A percentile compares a stretch with the other conserved stretches of the same genome.
These are phyloP conservation scores for Beverwykella pulmonaria DNA, from an alignment of 495 filamentous ascomycete genomes.

Conservation along the genomic window DNA sequence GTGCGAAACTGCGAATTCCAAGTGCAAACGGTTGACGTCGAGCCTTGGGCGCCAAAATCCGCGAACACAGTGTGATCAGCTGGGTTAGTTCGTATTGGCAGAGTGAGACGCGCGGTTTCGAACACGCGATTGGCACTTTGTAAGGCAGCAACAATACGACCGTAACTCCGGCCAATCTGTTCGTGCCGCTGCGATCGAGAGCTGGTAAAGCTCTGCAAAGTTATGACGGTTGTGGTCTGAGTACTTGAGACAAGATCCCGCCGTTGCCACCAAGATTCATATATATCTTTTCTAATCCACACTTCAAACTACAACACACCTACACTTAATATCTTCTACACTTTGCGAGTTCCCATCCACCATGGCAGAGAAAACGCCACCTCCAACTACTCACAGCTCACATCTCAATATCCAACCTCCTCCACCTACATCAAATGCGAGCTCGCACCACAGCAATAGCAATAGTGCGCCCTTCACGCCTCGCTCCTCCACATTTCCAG, in stretches of 20 bases:
- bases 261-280: not conserved
- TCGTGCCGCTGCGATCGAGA: not conserved
- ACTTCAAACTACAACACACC: too few relatives aligned
- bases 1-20: too few relatives aligned
- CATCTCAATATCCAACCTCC: slow-evolving; percentile 14
- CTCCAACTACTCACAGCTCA: not conserved
- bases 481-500: slow-evolving; percentile 32
- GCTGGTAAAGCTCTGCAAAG: not conserved
- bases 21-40: not conserved
- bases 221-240: not conserved
- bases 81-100: not conserved
- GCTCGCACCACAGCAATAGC: slow-evolving; percentile 7
- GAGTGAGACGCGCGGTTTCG: slow-evolving; percentile 6
- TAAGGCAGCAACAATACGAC: slow-evolving; percentile 9
- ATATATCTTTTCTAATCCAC: not conserved
- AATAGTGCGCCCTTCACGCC: slow-evolving; percentile 29
- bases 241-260: not conserved
- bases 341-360: not conserved
- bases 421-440: slow-evolving; percentile 11
- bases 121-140: slow-evolving; percentile 10
- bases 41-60: not conserved
- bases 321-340: too few relatives aligned
- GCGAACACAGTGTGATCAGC: not conserved
- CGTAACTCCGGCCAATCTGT: not conserved
- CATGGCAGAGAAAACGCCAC: slow-evolving; percentile 23